Conservation (phyloP, 345 rosid genomes). For the Anacardium occidentale region DNA sequence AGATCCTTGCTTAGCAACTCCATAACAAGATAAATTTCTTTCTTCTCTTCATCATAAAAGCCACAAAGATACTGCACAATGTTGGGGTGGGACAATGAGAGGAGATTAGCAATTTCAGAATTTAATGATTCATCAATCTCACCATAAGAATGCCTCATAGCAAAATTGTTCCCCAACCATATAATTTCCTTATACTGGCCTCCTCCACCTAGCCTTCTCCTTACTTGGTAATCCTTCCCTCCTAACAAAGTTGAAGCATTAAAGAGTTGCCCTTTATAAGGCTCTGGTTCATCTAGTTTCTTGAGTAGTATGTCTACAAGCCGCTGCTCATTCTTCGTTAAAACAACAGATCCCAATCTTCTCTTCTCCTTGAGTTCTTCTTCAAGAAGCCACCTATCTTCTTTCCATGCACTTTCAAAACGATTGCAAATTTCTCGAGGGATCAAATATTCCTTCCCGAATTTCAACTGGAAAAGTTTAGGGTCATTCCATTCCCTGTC, state of each 20-base stretch:
- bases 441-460: constrained; percentile 76
- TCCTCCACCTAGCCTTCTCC: constrained; percentile 60
- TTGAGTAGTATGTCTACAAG: constrained; percentile 61
- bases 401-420: constrained; percentile 64
- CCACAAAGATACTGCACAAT: constrained; percentile 70
- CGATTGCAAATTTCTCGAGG: constrained; percentile 49
- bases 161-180: constrained; percentile 81
- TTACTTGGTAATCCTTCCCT: constrained; percentile 68
- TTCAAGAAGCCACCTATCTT: constrained; percentile 70
- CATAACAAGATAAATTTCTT: constrained; percentile 68
- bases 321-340: constrained; percentile 55
- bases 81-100: constrained; percentile 83
- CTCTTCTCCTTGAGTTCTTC: constrained; percentile 64
- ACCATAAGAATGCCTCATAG: constrained; percentile 57
- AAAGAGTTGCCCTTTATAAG: constrained; percentile 46
- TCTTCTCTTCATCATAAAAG: constrained; percentile 71
- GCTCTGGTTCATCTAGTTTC: constrained; percentile 48
- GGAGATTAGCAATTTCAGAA: constrained; percentile 52
- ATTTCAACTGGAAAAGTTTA: constrained; percentile 68
- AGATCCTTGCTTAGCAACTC: constrained; percentile 85
- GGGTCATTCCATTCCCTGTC: constrained; percentile 76
- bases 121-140: constrained; percentile 48
- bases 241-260: constrained; percentile 65
- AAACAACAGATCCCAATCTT: constrained; percentile 32
- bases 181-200: constrained; percentile 79